Evolutionary conservation across 208 protist genomes (phyloP).

Genomic region (Blastocrithidia nonstop): DNA sequence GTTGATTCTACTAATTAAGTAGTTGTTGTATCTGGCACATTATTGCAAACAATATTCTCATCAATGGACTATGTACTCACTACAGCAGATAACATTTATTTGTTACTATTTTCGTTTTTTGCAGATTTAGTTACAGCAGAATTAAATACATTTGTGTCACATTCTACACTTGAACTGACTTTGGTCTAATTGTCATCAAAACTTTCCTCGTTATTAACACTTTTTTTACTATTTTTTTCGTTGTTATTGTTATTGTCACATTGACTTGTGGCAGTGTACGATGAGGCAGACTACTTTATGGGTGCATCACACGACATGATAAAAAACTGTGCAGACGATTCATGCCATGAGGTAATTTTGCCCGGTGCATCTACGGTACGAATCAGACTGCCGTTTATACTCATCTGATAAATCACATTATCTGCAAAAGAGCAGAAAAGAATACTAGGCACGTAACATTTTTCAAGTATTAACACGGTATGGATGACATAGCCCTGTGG

Average conservation of each 20-base stretch:
- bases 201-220: too few relatives aligned
- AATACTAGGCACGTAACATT: conserved; percentile 77
- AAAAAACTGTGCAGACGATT: conserved; percentile 48
- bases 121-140: too few relatives aligned
- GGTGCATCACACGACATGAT: conserved; percentile 42
- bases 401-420: conserved; percentile 61
- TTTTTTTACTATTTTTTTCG: neutral
- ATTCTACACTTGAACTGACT: too few relatives aligned
- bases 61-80: too few relatives aligned
- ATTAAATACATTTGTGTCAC: too few relatives aligned
- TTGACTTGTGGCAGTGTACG: conserved; percentile 2
- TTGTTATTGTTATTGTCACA: neutral
- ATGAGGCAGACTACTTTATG: too few relatives aligned
- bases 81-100: too few relatives aligned
- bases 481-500: conserved; percentile 28
- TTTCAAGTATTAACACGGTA: conserved; percentile 50
- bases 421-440: conserved; percentile 57
- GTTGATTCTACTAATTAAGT: neutral
- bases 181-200: too few relatives aligned
- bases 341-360: conserved; percentile 44
- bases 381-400: conserved; percentile 57
- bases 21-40: neutral
- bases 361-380: conserved; percentile 42
- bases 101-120: too few relatives aligned
- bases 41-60: neutral